These are phyloP conservation scores for Rugosomyces carneus DNA, from an alignment of 1,284 basidiomycete genomes.

Conservation along the genomic window DNA sequence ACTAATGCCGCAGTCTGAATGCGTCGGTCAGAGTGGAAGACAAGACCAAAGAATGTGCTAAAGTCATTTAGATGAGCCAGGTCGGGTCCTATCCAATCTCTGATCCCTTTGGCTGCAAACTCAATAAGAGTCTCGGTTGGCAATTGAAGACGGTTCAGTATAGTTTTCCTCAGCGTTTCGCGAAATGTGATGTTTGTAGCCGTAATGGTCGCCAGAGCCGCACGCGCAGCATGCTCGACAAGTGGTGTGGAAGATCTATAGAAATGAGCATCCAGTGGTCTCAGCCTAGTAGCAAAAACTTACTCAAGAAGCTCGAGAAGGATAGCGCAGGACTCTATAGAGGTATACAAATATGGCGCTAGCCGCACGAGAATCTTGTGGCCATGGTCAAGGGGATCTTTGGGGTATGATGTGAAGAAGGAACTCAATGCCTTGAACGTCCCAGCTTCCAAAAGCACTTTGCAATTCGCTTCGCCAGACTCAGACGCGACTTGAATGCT, in stretches of 20 bases:
- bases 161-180: constrained; percentile 10
- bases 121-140: constrained; percentile 12
- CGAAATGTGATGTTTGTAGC: constrained; percentile 11
- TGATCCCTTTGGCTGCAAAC: constrained; percentile 10
- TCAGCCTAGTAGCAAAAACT: background rate
- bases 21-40: constrained; percentile 9
- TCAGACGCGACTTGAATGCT: constrained; percentile 11
- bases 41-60: constrained; percentile 9
- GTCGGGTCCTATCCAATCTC: constrained; percentile 15
- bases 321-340: constrained; percentile 8
- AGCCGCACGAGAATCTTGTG: constrained; percentile 10
- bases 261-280: background rate
- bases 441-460: constrained; percentile 8
- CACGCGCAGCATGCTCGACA: constrained; percentile 8
- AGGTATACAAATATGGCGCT: constrained; percentile 11
- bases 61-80: constrained; percentile 13
- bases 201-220: constrained; percentile 10
- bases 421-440: constrained; percentile 7
- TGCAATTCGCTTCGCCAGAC: constrained; percentile 6
- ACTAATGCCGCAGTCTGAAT: constrained; percentile 12
- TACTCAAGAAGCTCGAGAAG: constrained; percentile 16
- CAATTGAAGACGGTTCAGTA: constrained; percentile 8
- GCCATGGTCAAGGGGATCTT: constrained; percentile 9
- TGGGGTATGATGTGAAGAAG: constrained; percentile 8
- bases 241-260: constrained; percentile 7